A percentile compares a stretch with the other conserved stretches of the same genome.
phyloP scores from a whole-genome alignment of 139 green algal genomes.

The Mychonastes homosphaera region DNA sequence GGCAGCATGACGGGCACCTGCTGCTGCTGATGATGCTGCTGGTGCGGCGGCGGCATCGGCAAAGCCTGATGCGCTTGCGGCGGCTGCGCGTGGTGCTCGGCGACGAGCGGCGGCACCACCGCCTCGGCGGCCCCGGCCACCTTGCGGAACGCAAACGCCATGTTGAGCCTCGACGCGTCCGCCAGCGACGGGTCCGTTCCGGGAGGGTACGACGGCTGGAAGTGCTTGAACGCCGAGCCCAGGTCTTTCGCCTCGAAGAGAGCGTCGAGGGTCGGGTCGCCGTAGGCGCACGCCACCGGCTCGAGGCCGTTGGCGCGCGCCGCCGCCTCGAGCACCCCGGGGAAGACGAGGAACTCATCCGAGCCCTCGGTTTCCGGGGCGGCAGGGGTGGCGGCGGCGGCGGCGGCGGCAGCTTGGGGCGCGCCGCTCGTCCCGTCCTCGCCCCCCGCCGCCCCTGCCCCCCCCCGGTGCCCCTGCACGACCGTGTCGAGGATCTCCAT shows the following conservation, averaged over 20 bases:
- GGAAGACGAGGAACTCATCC: slow-evolving; percentile 74
- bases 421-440: no score
- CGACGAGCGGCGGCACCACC: neutral
- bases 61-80: no score
- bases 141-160: slow-evolving; percentile 51
- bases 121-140: slow-evolving; percentile 1
- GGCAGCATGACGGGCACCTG: no score
- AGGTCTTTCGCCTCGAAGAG: slow-evolving; percentile 45
- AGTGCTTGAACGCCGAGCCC: slow-evolving; percentile 55
- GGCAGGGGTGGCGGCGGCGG: no score
- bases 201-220: slow-evolving; percentile 42
- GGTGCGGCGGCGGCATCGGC: no score
- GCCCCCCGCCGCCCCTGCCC: no score
- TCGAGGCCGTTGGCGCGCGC: slow-evolving; percentile 16
- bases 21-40: no score
- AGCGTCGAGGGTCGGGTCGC: slow-evolving; percentile 17
- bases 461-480: slow-evolving; percentile 19
- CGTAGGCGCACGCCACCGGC: slow-evolving; percentile 13
- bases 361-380: slow-evolving; percentile 50
- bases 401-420: no score
- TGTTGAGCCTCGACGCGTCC: slow-evolving; percentile 38
- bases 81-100: no score
- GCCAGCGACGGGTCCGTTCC: neutral
- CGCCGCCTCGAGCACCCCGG: slow-evolving; percentile 40
- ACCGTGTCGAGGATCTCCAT: slow-evolving; percentile 11